These are phyloP conservation scores for Ajuga chamaepitys DNA, from an alignment of 257 asterid species.

Conservation along the genomic window DNA sequence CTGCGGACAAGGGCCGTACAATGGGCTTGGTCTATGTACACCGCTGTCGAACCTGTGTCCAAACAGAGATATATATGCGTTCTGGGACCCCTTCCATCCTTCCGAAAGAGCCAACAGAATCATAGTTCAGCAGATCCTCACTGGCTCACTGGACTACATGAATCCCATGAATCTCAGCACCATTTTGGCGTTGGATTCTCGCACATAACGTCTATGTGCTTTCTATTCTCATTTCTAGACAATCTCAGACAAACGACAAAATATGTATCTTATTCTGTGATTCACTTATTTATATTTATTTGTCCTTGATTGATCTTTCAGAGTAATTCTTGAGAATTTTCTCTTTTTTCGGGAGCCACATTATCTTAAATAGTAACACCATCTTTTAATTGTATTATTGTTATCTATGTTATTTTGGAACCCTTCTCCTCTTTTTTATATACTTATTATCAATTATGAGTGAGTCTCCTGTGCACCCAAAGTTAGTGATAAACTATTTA, in stretches of 20 bases:
- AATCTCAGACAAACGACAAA: neutral
- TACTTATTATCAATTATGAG: too few relatives aligned
- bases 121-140: slow-evolving; percentile 39
- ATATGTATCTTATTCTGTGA: neutral
- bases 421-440: too few relatives aligned
- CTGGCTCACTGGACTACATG: slow-evolving; percentile 51
- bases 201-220: neutral
- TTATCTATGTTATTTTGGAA: too few relatives aligned
- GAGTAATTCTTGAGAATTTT: slow-evolving; percentile 5
- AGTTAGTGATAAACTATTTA: too few relatives aligned
- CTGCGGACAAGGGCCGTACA: slow-evolving; percentile 62
- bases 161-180: slow-evolving; percentile 67
- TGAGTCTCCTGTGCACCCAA: too few relatives aligned
- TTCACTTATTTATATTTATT: neutral
- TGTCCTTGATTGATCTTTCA: neutral
- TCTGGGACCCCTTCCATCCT: slow-evolving; percentile 72
- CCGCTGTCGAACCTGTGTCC: slow-evolving; percentile 46
- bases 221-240: neutral
- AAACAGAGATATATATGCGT: slow-evolving; percentile 49
- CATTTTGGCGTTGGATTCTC: slow-evolving; percentile 48
- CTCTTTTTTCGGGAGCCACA: too few relatives aligned
- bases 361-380: too few relatives aligned
- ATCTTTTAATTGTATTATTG: neutral
- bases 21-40: slow-evolving; percentile 56
- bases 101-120: slow-evolving; percentile 50